Conservation (phyloP, 768 basidiomycete genomes). For the Lepiota subincarnata region DNA sequence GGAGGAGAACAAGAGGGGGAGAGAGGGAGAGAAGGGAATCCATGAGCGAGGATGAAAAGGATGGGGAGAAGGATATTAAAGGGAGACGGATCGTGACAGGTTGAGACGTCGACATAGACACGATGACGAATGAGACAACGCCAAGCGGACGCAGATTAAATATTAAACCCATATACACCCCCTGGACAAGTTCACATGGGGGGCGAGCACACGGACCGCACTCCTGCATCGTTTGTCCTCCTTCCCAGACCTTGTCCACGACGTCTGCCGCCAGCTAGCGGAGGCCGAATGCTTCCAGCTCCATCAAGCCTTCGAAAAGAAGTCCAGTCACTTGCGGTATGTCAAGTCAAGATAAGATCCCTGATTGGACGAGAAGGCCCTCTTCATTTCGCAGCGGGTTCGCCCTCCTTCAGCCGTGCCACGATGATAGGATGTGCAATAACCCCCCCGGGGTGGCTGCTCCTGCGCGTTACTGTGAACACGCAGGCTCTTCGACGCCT, state of each 20-base stretch:
- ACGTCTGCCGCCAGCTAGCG: not conserved
- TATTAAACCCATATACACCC: not conserved
- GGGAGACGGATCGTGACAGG: constrained; percentile 24
- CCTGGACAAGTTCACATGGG: constrained; percentile 5
- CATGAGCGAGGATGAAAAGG: constrained; percentile 14
- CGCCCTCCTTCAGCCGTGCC: not conserved
- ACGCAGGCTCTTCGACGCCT: not conserved
- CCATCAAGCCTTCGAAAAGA: constrained; percentile 17
- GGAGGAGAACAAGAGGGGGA: constrained; percentile 7
- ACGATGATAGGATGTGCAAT: not conserved
- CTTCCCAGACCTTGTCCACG: not conserved
- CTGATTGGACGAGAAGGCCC: constrained; percentile 13
- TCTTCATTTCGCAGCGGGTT: not conserved
- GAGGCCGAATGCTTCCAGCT: constrained; percentile 2
- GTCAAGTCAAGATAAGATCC: constrained; percentile 30
- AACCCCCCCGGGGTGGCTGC: too few relatives aligned
- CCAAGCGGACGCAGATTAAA: constrained; percentile 11
- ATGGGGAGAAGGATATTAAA: constrained; percentile 11
- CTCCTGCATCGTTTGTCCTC: not conserved
- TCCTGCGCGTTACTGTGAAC: too few relatives aligned
- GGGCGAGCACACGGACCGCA: constrained; percentile 2
- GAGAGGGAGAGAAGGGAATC: constrained; percentile 15
- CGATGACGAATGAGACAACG: constrained; percentile 15
- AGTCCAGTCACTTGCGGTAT: constrained; percentile 27
- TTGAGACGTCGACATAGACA: constrained; percentile 17